Conservation (phyloP, 768 basidiomycete species). For the Trametes villosa region DNA sequence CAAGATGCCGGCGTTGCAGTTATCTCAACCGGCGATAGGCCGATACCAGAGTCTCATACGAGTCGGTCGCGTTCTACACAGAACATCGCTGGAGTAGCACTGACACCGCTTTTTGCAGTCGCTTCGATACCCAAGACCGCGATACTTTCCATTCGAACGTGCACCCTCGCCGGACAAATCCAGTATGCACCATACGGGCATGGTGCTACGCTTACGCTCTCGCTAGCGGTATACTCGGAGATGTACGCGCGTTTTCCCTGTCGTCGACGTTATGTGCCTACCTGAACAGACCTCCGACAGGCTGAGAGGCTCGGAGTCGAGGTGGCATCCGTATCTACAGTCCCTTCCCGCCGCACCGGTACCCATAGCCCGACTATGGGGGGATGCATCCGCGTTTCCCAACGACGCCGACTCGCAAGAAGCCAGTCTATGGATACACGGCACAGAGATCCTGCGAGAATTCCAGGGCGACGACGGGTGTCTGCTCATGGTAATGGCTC, state of each 20-base stretch:
- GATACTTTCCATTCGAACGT: constrained; percentile 64
- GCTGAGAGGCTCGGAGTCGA: constrained; percentile 50
- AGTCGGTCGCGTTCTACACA: not conserved
- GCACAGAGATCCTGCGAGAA: constrained; percentile 38
- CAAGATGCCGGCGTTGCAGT: not conserved
- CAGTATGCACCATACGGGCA: constrained; percentile 54
- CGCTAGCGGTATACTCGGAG: constrained; percentile 68
- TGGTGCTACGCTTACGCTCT: constrained; percentile 61
- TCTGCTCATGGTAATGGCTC: constrained; percentile 16
- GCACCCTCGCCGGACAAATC: constrained; percentile 44
- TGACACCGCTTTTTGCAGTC: constrained; percentile 43
- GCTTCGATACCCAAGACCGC: constrained; percentile 65
- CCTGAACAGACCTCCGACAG: constrained; percentile 38
- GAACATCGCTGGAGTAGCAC: not conserved
- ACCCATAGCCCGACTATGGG: constrained; percentile 70
- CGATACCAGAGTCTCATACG: not conserved
- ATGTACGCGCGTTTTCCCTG: constrained; percentile 48
- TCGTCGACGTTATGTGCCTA: not conserved
- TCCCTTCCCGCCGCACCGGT: constrained; percentile 57
- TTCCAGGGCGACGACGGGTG: constrained; percentile 22
- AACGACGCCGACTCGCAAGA: constrained; percentile 32
- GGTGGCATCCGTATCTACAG: constrained; percentile 69
- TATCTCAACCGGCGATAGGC: not conserved
- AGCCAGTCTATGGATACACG: constrained; percentile 39
- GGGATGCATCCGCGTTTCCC: constrained; percentile 26